Conservation (phyloP, 805 yeast species). For the Pichia ethanolica region DNA sequence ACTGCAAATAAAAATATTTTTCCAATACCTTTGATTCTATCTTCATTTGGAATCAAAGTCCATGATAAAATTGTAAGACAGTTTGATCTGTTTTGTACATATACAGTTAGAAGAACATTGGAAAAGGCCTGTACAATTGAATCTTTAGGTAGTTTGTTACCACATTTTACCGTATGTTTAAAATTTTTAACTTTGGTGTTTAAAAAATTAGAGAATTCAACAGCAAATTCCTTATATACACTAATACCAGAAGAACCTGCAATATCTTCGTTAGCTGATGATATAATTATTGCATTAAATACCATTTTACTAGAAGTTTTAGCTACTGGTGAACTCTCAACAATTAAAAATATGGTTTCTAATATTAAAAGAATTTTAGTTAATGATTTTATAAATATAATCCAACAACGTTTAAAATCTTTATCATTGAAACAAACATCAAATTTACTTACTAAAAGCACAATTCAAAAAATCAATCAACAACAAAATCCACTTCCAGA, state of each 20-base stretch:
- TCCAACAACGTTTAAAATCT: constrained; percentile 40
- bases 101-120: constrained; percentile 67
- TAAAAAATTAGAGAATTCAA: constrained; percentile 14
- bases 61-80: constrained; percentile 46
- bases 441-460: constrained; percentile 16
- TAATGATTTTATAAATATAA: constrained; percentile 52
- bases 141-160: constrained; percentile 55
- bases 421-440: constrained; percentile 33
- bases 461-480: constrained; percentile 16
- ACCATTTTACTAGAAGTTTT: constrained; percentile 57
- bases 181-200: constrained; percentile 19
- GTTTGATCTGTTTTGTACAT: constrained; percentile 56
- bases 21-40: constrained; percentile 47
- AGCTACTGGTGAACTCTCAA: constrained; percentile 59
- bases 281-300: constrained; percentile 66
- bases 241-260: constrained; percentile 52
- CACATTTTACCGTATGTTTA: constrained; percentile 25
- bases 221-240: constrained; percentile 15
- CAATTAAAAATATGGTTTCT: constrained; percentile 47
- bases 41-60: constrained; percentile 52
- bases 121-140: constrained; percentile 78
- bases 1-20: constrained; percentile 16
- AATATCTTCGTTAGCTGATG: constrained; percentile 81
- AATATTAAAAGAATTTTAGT: constrained; percentile 55
- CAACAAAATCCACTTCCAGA: constrained; percentile 6